These are phyloP conservation scores for Pichia deserticola DNA, from an alignment of 805 yeast genomes.

Conservation along the genomic window DNA sequence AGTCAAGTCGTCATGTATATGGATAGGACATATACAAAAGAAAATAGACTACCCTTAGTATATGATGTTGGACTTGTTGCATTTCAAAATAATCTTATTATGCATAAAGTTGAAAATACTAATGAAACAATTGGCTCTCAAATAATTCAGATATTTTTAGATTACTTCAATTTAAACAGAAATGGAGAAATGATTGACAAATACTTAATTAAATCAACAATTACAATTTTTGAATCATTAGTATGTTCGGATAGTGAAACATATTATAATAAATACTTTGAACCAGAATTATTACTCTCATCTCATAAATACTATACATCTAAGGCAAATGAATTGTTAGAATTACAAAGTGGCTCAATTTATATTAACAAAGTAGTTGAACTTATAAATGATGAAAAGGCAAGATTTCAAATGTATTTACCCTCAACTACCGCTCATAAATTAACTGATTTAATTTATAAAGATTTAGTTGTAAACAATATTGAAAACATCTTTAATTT, in stretches of 20 bases:
- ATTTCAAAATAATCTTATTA: slow-evolving; percentile 56
- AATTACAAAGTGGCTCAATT: slow-evolving; percentile 40
- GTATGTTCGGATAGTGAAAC: slow-evolving; percentile 49
- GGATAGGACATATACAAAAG: slow-evolving; percentile 78
- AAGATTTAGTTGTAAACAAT: slow-evolving; percentile 48
- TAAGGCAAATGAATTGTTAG: slow-evolving; percentile 38
- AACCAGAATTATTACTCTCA: slow-evolving; percentile 49
- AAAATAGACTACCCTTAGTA: slow-evolving; percentile 49
- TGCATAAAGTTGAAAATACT: slow-evolving; percentile 31
- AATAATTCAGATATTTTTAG: slow-evolving; percentile 42
- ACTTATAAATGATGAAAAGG: slow-evolving; percentile 56
- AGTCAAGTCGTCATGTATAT: slow-evolving; percentile 82
- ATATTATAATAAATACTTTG: slow-evolving; percentile 58
- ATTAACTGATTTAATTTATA: slow-evolving; percentile 48
- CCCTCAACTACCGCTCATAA: slow-evolving; percentile 49
- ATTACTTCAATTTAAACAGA: slow-evolving; percentile 50
- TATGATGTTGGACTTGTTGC: slow-evolving; percentile 68
- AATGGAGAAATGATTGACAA: slow-evolving; percentile 48
- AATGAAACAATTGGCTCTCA: slow-evolving; percentile 39
- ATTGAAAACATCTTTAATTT: slow-evolving; percentile 47
- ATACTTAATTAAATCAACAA: slow-evolving; percentile 49
- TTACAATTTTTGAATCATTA: slow-evolving; percentile 66
- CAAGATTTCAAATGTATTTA: slow-evolving; percentile 44
- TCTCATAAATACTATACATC: slow-evolving; percentile 49
- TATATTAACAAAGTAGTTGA: slow-evolving; percentile 46